Base-by-base conservation (phyloP, 2,329 filamentous ascomycete species). In the Xylariaceae sp. region DNA sequence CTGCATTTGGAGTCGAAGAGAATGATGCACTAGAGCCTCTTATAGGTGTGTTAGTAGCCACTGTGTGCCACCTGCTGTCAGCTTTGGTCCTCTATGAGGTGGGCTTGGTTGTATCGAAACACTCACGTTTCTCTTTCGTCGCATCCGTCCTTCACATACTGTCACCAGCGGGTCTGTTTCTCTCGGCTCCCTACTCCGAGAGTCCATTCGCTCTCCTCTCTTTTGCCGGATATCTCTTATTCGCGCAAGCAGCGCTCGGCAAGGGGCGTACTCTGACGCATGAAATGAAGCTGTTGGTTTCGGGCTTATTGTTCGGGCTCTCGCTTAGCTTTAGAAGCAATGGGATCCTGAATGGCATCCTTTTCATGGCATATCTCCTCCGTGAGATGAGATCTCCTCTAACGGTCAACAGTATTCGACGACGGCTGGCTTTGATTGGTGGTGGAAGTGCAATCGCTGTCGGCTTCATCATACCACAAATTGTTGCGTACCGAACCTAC, bases 101-200 rank as follows among this genome's bases (percentile, higher is more conserved):
- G 19, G 80, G 83, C 2, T 61, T 73, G 44, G 64, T 75, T 6
- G 57, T 91, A 8, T 79, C 79, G 44, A 65, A 66, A 14, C 60
- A 72, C 48, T 58, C 57, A n/a, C 71, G 63, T n/a, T 64, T 85
- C 33, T 77, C 88, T 2, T 82, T 92, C 50, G 62, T 86, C 19
- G 76, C 88, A 7, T 81, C 88, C 3, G 69, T 78, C 14, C 71
- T 97, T 39, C 89, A 97, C 64, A 77, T 95, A 44, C 61, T 97
- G 39, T 93, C 88, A 0, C 92, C 93, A 0, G 93, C 87, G 0
- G 92, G 92, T 1, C 68, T 96, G 2, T 97, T 98, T 62, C 77
- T 98, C 16, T 91, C 86, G 0, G 85, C 91, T 0, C 89, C 92
- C 0, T 95, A 93, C 64, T 77, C 82, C 8, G 93, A 98, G 69